phyloP scores from a whole-genome alignment of 495 filamentous ascomycete genomes.

The Penicillium bovifimosum region DNA sequence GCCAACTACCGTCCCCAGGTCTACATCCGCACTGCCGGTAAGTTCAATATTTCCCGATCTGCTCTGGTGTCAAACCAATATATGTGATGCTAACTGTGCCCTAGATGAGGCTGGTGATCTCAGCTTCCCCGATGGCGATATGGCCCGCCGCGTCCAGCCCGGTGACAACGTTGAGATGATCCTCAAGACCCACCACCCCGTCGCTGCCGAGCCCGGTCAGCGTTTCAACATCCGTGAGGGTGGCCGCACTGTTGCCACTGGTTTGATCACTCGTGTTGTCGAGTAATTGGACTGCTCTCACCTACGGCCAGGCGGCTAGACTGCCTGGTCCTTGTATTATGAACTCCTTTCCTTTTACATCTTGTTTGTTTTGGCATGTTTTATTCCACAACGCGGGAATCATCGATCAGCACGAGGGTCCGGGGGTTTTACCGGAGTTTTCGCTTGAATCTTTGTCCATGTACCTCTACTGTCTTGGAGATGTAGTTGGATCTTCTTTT shows the following conservation, averaged over 20 bases:
- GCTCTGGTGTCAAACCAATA: neutral
- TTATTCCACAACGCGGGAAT: slow-evolving; percentile 35
- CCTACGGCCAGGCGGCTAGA: slow-evolving; percentile 2
- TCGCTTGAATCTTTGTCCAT: slow-evolving; percentile 34
- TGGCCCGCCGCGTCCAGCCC: slow-evolving; percentile 80
- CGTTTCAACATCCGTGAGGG: slow-evolving; percentile 97
- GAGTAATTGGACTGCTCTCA: slow-evolving; percentile 17
- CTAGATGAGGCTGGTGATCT: slow-evolving; percentile 75
- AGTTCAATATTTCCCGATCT: slow-evolving; percentile 18
- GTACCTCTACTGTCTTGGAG: slow-evolving; percentile 45
- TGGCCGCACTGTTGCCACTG: slow-evolving; percentile 88
- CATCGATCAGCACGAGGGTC: slow-evolving; percentile 29
- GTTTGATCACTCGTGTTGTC: slow-evolving; percentile 80
- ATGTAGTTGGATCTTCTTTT: slow-evolving; percentile 28
- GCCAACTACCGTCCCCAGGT: slow-evolving; percentile 94
- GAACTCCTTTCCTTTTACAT: slow-evolving; percentile 26
- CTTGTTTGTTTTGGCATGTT: slow-evolving; percentile 28
- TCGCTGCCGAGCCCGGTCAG: slow-evolving; percentile 83
- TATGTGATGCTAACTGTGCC: slow-evolving; percentile 4
- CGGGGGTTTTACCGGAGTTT: slow-evolving; percentile 37
- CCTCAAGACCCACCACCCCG: slow-evolving; percentile 68
- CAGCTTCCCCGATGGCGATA: slow-evolving; percentile 74
- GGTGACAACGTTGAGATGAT: slow-evolving; percentile 98
- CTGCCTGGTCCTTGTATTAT: slow-evolving; percentile 33
- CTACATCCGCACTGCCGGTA: slow-evolving; percentile 84